Evolutionary conservation across 2,329 filamentous ascomycete genomes (phyloP), one percentile per base, ranked within the genome.

Genomic region (Colletotrichum simmondsii): DNA sequence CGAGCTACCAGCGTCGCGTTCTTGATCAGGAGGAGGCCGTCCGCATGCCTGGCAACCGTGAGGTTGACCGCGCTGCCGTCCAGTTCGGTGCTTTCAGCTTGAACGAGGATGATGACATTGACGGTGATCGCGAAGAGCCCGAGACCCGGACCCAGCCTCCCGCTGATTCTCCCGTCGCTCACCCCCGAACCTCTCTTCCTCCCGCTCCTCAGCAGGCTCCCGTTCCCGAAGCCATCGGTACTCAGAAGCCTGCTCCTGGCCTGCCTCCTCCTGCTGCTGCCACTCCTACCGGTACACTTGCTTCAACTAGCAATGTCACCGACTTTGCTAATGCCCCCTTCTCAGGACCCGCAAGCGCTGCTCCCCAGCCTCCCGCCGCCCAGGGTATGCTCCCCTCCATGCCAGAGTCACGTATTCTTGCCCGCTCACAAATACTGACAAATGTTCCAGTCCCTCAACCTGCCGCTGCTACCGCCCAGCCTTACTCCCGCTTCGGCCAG

Each of bases 1-100:
- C 94, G 24, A 95, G 92, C 84, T 95, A 93, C 83, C 93, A 97
- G 82, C 92, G 96, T 76, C 93, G 95, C 78, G 89, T 98, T 66
- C 88, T 97, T 79, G 95, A 98, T 78, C 97, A 99, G 81, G 95
- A 98, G 83, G 97, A 99, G 85, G 95, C 97, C 72, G 97, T 99
- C 53, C 95, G 98, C 76, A 98, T 99, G 96, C 97, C 97, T 58
- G 95, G 94, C 73, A 98, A 98, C 86, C 95, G 97, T 77, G 95
- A 97, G 65, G 93, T 99, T 32, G 96, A 98, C 81, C 92, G 95
- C 78, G 91, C 96, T 76, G 94, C 95, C 62, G 95, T 99, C 61
- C 96, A 98, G 81, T 99, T 99, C 81, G 97, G 97, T 75, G 97
- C 95, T 82, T 94, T 99, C 87, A 97, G 93, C 80, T 84, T 99